phyloP scores from a whole-genome alignment of 2,329 filamentous ascomycete species.

The Truncatella angustata region DNA sequence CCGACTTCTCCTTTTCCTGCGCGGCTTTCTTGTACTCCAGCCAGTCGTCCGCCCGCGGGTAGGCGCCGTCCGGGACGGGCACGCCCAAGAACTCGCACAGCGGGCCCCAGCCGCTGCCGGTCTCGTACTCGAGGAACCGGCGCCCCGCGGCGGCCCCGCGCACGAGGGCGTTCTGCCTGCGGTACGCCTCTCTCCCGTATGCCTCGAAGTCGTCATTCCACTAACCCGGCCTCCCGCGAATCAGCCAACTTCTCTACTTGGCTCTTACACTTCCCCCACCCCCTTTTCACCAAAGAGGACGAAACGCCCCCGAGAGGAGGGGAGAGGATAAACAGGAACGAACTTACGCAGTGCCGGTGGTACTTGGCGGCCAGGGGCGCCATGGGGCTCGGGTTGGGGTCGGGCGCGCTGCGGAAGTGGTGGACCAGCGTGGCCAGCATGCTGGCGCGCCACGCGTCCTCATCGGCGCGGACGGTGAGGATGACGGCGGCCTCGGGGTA shows the following conservation, averaged over 20 bases:
- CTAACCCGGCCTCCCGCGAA: too few species aligned
- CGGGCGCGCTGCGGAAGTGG: constrained; percentile 13
- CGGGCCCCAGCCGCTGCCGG: constrained; percentile 25
- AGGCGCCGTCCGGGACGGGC: constrained; percentile 19
- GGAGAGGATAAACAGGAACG: not conserved
- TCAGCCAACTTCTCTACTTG: too few species aligned
- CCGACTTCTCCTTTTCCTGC: not conserved
- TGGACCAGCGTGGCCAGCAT: constrained; percentile 30
- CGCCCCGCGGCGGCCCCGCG: constrained; percentile 14
- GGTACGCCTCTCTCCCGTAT: constrained; percentile 20
- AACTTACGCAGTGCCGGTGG: constrained; percentile 21
- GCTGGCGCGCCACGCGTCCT: constrained; percentile 56
- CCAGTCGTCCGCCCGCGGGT: constrained; percentile 30
- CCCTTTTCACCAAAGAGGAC: too few species aligned
- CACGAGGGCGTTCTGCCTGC: constrained; percentile 23
- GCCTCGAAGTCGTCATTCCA: constrained; percentile 26
- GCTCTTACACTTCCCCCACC: too few species aligned
- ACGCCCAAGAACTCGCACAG: constrained; percentile 26
- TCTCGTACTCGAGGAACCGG: constrained; percentile 24
- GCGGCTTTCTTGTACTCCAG: constrained; percentile 21
- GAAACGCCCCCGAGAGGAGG: not conserved
- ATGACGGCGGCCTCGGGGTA: constrained; percentile 64
- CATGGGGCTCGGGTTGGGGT: constrained; percentile 19
- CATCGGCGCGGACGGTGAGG: constrained; percentile 54
- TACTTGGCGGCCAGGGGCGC: constrained; percentile 21